Evolutionary conservation across 148 eudicot species (phyloP), one percentile per base, ranked within the genome.

Genomic region (Polygonum aviculare): DNA sequence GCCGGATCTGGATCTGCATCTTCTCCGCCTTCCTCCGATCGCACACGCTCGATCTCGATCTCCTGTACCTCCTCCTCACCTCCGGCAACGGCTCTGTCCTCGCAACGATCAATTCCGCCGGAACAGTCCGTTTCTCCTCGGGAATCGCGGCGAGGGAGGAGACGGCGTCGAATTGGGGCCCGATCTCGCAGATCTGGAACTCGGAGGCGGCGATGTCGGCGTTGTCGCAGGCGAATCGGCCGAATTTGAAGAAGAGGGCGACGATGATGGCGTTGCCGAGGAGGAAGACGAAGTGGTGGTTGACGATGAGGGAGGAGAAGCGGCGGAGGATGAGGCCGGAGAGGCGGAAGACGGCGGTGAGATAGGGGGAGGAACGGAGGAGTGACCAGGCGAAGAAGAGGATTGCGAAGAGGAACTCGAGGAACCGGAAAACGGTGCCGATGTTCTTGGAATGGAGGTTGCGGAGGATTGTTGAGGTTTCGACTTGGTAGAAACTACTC

Each of bases 231-330:
- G 44, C 36, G 21, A 67, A 67, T 12, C 38, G 72, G 22, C 44
- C 19, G 72, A 67, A 67, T 38, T 67, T 67, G 45, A 67, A 10
- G 72, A 82, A 76, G 18, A 90, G 76, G 22, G 81, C 67, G 26
- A 86, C 22, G 49, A 89, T 81, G 1, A 93, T 90, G 0, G 77
- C 82, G 81, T 93, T 90, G 1, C 91, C 91, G 77, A 93, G 41
- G 4, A 89, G 69, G 19, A 93, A 93, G 2, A 79, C 87, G 18
- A 90, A 79, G 75, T 76, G 90, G 49, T 87, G 88, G 77, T 79
- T 86, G 49, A 84, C 69, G 14, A 89, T 39, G 21, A 78, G 77
- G 0, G 60, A 3, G 10, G 77, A 81, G 9, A 86, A 4, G n/a
- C 80, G 80, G 0, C 78, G 72, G 14, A 85, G 10, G 3, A 72